Conservation (phyloP, 2,329 filamentous ascomycete genomes). For the Trichoderma sp. region DNA sequence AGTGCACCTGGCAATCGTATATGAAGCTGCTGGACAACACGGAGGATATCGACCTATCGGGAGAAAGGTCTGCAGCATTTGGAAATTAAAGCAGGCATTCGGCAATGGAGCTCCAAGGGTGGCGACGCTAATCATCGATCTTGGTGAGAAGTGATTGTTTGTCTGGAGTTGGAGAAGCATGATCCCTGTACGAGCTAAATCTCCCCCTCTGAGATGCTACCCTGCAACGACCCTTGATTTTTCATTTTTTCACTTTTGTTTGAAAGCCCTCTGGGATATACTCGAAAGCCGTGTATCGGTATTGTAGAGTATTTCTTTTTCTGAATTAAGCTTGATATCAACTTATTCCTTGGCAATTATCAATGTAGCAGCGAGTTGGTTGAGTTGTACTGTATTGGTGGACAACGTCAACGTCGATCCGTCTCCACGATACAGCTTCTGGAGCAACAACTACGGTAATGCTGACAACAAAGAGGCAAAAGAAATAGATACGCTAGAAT, state of each 20-base stretch:
- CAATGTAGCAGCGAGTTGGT: not conserved
- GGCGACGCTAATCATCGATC: slow-evolving; percentile 13
- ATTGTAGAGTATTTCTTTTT: too few relatives aligned
- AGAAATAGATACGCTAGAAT: not conserved
- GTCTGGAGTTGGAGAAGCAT: not conserved
- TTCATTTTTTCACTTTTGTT: not conserved
- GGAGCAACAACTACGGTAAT: not conserved
- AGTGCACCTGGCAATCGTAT: not conserved
- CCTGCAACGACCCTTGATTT: not conserved
- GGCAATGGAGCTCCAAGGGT: slow-evolving; percentile 1
- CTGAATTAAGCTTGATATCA: not conserved
- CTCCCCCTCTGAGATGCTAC: not conserved
- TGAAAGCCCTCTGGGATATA: not conserved
- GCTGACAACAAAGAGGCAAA: not conserved
- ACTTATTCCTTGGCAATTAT: not conserved
- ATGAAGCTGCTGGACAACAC: not conserved
- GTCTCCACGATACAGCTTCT: not conserved
- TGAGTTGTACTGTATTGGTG: not conserved
- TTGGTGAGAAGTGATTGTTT: slow-evolving; percentile 6
- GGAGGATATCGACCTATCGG: slow-evolving; percentile 7
- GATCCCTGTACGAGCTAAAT: not conserved
- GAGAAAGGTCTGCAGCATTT: not conserved
- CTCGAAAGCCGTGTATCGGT: not conserved
- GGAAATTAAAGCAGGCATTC: not conserved
- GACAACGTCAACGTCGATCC: not conserved